These are phyloP conservation scores for Asterophora lycoperdoides DNA, from an alignment of 768 basidiomycete genomes.

Conservation along the genomic window DNA sequence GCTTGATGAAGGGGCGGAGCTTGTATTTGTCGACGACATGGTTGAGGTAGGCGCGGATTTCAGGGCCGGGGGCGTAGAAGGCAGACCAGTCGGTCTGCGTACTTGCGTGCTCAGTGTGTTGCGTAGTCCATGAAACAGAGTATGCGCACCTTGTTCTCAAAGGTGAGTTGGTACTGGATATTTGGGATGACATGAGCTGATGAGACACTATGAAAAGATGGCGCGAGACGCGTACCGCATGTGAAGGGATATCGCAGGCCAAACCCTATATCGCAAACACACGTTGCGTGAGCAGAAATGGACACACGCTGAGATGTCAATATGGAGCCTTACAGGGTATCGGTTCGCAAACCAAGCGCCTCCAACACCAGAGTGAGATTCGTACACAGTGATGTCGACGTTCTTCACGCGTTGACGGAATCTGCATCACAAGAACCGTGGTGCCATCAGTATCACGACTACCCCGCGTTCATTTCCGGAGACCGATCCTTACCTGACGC, in stretches of 20 bases:
- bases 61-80: constrained; percentile 55
- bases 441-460: neutral
- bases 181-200: neutral
- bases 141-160: constrained; percentile 43
- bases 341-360: constrained; percentile 59
- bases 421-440: constrained; percentile 22
- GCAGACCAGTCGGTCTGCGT: constrained; percentile 53
- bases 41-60: constrained; percentile 54
- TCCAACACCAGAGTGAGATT: constrained; percentile 54
- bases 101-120: neutral
- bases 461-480: neutral
- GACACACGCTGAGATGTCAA: neutral
- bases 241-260: constrained; percentile 60
- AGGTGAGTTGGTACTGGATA: constrained; percentile 53
- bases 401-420: constrained; percentile 52
- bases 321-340: constrained; percentile 40
- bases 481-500: constrained; percentile 38
- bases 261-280: constrained; percentile 34
- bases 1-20: constrained; percentile 47
- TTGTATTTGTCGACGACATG: constrained; percentile 53
- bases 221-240: constrained; percentile 34
- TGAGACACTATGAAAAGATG: constrained; percentile 5
- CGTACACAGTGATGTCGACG: constrained; percentile 53
- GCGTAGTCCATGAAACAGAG: neutral
- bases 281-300: neutral